Evolutionary conservation across 2,329 filamentous ascomycete species (phyloP), one percentile per base, ranked within the genome.

Genomic region (Fusarium incarnatum): DNA sequence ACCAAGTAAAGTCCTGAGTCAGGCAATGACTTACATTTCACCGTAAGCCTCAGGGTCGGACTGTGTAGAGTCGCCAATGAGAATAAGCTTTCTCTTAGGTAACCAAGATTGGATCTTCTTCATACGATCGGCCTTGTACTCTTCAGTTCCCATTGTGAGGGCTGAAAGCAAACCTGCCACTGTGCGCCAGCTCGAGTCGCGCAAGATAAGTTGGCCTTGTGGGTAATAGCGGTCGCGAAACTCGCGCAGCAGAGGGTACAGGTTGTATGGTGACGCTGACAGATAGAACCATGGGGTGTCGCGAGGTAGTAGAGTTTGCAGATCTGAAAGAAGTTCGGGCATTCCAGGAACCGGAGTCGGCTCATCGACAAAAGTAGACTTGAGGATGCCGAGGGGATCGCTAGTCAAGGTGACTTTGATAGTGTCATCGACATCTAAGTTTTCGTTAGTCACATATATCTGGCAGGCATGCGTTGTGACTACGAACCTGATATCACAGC

Each of bases 251-350:
- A 98, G 96, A 0, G 93, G 92, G 77, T 98, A 98, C 12, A 98
- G 87, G 74, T 97, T 97, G 83, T 98, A 98, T 0, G 95, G 95
- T 0, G 94, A 97, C 0, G 95, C 94, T 0, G 93, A 97, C 48
- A 98, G 87, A 80, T 98, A 98, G 83, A 97, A 97, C 86, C 93
- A 97, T 0, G 94, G 88, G 3, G 94, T 91, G 11, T 86, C 84
- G 11, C 86, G 76, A 2, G 84, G 82, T 25, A 90, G 75, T 6
- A 84, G 72, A 8, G 81, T 78, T 46, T 90, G 83, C 13, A 97
- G 84, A 58, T 90, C 85, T 23, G 83, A 81, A 82, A 97, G 98
- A 1, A 98, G 85, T 73, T 93, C 90, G 1, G 94, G 92, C 94
- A 98, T 98, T 49, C 93, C 94, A 0, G 85, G 75, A 16, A 95